Percentiles rank a stretch among this genome's conserved stretches.
Conservation (phyloP, 2,329 filamentous ascomycete genomes). For the Venturia carpophila region DNA sequence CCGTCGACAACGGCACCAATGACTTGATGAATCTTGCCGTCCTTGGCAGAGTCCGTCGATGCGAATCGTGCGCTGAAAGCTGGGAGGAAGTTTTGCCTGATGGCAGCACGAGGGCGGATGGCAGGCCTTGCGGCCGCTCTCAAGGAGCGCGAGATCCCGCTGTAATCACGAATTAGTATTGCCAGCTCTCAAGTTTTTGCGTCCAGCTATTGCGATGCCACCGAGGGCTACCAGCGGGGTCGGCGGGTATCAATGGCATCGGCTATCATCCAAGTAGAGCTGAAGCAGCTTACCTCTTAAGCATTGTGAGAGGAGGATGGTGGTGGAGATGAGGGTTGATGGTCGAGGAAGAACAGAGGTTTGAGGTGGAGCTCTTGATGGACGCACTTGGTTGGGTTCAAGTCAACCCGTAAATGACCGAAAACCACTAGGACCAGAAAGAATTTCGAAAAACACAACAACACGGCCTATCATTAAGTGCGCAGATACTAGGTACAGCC, state of each 20-base stretch:
- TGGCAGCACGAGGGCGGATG: slow-evolving; percentile 41
- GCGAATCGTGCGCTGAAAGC: slow-evolving; percentile 55
- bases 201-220: slow-evolving; percentile 1
- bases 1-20: slow-evolving; percentile 99
- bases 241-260: slow-evolving; percentile 29
- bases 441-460: too few relatives aligned
- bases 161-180: slow-evolving; percentile 35
- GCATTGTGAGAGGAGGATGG: slow-evolving; percentile 42
- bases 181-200: slow-evolving; percentile 14
- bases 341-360: background rate
- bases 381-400: background rate
- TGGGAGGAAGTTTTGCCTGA: slow-evolving; percentile 42
- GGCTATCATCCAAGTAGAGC: slow-evolving; percentile 14
- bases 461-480: too few relatives aligned
- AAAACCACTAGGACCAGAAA: too few relatives aligned
- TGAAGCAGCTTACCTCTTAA: slow-evolving; percentile 48
- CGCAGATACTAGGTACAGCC: too few relatives aligned
- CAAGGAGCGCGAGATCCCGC: slow-evolving; percentile 59
- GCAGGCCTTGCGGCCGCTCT: slow-evolving; percentile 49
- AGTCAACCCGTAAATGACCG: too few relatives aligned
- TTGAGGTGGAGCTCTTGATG: background rate
- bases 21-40: slow-evolving; percentile 68
- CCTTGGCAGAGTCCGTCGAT: slow-evolving; percentile 47
- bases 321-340: slow-evolving; percentile 16
- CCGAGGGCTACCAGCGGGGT: slow-evolving; percentile 22